A percentile compares a stretch with the other conserved stretches of the same genome.
These are phyloP conservation scores for Tinospora cordifolia DNA, from an alignment of 164 flowering plant species.

Conservation along the genomic window DNA sequence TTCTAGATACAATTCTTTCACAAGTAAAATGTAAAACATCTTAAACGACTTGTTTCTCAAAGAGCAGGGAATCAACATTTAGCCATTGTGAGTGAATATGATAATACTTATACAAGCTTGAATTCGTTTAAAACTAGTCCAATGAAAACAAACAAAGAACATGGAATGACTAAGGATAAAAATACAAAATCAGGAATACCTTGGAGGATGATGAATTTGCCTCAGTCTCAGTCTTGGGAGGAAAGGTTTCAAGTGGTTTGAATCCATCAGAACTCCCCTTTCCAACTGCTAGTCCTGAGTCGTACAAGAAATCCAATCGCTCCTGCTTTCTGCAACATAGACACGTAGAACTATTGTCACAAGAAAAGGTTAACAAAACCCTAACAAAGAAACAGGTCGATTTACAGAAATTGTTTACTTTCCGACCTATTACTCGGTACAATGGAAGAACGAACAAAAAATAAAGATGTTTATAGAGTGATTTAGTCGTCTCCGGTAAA, in stretches of 20 bases:
- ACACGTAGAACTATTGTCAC: neutral
- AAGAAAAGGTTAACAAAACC: neutral
- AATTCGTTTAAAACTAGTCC: neutral
- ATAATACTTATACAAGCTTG: no score
- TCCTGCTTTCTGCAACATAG: constrained; percentile 53
- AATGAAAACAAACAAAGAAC: neutral
- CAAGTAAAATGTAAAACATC: no score
- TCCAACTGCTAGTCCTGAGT: constrained; percentile 89
- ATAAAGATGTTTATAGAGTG: no score
- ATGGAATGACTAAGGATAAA: neutral
- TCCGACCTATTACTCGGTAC: no score
- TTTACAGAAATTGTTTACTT: neutral
- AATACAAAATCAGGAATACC: constrained; percentile 15
- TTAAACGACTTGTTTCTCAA: no score
- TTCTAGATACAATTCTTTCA: no score
- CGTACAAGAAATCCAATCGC: constrained; percentile 88
- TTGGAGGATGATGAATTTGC: constrained; percentile 31
- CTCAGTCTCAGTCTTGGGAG: constrained; percentile 31
- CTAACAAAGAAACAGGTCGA: neutral
- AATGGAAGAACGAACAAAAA: no score
- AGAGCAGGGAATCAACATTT: no score
- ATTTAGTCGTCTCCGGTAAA: no score
- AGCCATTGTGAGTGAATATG: no score
- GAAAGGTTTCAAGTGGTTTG: constrained; percentile 48
- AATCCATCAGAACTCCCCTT: constrained; percentile 56